Evolutionary conservation across 1,139 yeast genomes (phyloP).

Genomic region (Pichia norvegensis): DNA sequence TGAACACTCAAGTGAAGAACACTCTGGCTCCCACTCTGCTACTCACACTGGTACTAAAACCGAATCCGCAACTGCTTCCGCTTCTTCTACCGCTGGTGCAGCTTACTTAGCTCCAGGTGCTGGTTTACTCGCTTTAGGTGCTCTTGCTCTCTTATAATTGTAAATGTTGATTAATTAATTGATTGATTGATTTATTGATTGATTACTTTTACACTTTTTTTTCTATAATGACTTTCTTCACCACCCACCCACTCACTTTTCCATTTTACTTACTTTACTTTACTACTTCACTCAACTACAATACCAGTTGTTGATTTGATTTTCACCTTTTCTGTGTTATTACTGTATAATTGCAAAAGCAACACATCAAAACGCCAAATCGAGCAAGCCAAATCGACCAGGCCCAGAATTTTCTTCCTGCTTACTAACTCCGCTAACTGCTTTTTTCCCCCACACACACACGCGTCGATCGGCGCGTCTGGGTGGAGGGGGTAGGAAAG

Average conservation of each 20-base stretch:
- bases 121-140: slow-evolving; percentile 16
- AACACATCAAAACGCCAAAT: background rate
- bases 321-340: background rate
- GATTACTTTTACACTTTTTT: background rate
- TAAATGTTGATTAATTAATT: too few relatives aligned
- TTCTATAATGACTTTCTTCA: background rate
- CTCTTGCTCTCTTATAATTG: slow-evolving; percentile 17
- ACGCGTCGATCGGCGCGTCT: too few relatives aligned
- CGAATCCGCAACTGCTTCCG: slow-evolving; percentile 6
- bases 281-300: background rate
- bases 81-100: slow-evolving; percentile 16
- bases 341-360: background rate
- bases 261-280: too few relatives aligned
- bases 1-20: slow-evolving; percentile 18
- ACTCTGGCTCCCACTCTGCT: slow-evolving; percentile 12
- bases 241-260: background rate
- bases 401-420: too few relatives aligned
- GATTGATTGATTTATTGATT: too few relatives aligned
- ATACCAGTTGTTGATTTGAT: background rate
- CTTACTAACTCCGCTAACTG: background rate
- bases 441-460: background rate
- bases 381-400: background rate
- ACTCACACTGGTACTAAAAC: slow-evolving; percentile 9
- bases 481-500: too few relatives aligned
- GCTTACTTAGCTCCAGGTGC: slow-evolving; percentile 16